Conservation (phyloP, 371 early-diverging fungal species). For the Phascolomyces articulosus region DNA sequence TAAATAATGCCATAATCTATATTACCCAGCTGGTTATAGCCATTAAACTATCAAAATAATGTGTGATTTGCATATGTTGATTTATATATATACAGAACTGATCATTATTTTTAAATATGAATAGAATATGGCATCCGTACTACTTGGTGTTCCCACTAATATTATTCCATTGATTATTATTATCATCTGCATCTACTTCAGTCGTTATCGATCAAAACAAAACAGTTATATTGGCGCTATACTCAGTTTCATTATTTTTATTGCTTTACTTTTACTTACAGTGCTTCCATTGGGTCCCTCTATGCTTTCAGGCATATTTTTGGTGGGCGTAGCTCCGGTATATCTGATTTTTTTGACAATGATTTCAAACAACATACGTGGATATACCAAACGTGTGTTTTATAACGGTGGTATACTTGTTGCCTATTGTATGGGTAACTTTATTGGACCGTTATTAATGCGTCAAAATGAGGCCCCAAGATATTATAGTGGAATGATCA, state of each 20-base stretch:
- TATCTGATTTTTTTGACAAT: conserved; percentile 26
- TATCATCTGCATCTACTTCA: conserved; percentile 14
- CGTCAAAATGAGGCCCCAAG: not conserved
- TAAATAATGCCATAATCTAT: too few relatives aligned
- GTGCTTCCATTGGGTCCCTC: conserved; percentile 19
- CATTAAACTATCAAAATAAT: too few relatives aligned
- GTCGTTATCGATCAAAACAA: conserved; percentile 14
- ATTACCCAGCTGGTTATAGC: too few relatives aligned
- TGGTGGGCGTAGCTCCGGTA: conserved; percentile 10
- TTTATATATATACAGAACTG: not conserved
- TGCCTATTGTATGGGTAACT: conserved; percentile 33
- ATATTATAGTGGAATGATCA: too few relatives aligned
- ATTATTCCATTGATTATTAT: conserved; percentile 13
- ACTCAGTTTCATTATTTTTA: conserved; percentile 14
- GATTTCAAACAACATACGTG: conserved; percentile 18
- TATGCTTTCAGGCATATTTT: conserved; percentile 28
- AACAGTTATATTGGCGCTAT: conserved; percentile 18
- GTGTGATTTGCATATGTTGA: too few relatives aligned
- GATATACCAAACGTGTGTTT: conserved; percentile 26
- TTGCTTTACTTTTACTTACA: conserved; percentile 25
- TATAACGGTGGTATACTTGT: conserved; percentile 23
- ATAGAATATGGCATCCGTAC: conserved; percentile 5
- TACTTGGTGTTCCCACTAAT: conserved; percentile 23
- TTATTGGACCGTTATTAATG: conserved; percentile 36
- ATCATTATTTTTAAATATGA: not conserved